Evolutionary conservation across 768 basidiomycete genomes (phyloP).

Genomic region (Pleurotus pulmonarius): DNA sequence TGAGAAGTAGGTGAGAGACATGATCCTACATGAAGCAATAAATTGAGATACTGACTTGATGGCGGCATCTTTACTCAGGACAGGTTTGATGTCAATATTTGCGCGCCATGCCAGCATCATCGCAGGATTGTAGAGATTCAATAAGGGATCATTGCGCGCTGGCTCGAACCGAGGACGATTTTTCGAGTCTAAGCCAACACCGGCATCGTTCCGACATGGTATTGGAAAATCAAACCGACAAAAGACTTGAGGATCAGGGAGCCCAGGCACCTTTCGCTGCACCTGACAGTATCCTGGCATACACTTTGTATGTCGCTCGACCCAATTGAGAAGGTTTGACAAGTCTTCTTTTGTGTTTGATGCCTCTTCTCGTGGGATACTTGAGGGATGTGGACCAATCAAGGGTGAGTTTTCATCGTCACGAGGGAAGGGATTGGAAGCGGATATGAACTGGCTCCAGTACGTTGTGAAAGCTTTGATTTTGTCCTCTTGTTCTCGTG

Average conservation of each 20-base stretch:
- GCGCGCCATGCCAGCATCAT: constrained; percentile 19
- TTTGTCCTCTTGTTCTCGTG: too few species aligned
- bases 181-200: too few species aligned
- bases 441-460: constrained; percentile 2
- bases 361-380: too few species aligned
- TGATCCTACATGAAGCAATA: too few species aligned
- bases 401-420: too few species aligned
- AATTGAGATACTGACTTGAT: constrained; percentile 8
- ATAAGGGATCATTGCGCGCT: constrained; percentile 14
- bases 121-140: constrained; percentile 16
- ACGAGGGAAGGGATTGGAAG: constrained; percentile 12
- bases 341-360: constrained; percentile 20
- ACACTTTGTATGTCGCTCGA: constrained; percentile 21
- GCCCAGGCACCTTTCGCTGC: constrained; percentile 13
- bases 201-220: constrained; percentile 1
- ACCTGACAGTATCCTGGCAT: constrained; percentile 19
- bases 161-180: too few species aligned
- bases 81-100: constrained; percentile 18
- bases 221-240: constrained; percentile 19
- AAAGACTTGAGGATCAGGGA: background rate
- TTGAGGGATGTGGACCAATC: constrained; percentile 10
- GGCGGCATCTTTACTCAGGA: constrained; percentile 14
- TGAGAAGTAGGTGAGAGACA: too few species aligned
- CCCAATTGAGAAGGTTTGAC: constrained; percentile 17
- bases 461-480: too few species aligned